Conservation (phyloP, 352 stramenopile genomes). For the Pilasporangium apinafurcum region DNA sequence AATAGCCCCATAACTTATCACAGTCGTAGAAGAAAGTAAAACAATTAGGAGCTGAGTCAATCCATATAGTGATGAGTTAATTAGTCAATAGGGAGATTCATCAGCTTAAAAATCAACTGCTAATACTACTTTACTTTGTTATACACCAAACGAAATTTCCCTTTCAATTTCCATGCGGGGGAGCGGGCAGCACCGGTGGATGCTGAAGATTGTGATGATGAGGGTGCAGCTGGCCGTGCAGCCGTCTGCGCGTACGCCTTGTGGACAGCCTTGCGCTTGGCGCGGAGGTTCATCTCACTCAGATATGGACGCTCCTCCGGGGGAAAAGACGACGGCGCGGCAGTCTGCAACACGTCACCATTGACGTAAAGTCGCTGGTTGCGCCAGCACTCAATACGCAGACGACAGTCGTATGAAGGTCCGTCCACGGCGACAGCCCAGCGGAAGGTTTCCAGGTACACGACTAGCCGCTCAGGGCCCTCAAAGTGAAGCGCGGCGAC, state of each 20-base stretch:
- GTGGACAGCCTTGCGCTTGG: slow-evolving; percentile 31
- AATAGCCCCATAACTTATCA: too few species aligned
- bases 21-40: too few species aligned
- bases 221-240: neutral
- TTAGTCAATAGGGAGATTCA: neutral
- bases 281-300: slow-evolving; percentile 38
- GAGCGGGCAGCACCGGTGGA: neutral
- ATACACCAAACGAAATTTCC: slow-evolving; percentile 30
- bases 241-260: slow-evolving; percentile 13
- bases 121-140: neutral
- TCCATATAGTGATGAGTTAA: neutral
- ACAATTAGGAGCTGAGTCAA: too few species aligned
- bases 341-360: slow-evolving; percentile 39
- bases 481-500: slow-evolving; percentile 48
- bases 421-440: slow-evolving; percentile 21
- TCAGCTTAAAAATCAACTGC: neutral
- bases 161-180: slow-evolving; percentile 18
- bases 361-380: slow-evolving; percentile 33
- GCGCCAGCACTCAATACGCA: slow-evolving; percentile 32
- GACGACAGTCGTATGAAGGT: slow-evolving; percentile 32
- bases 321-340: slow-evolving; percentile 14
- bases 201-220: too few species aligned
- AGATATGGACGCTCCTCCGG: slow-evolving; percentile 33
- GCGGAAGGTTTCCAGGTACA: slow-evolving; percentile 45
- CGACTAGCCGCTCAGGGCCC: slow-evolving; percentile 22